phyloP scores from a whole-genome alignment of 306 rosid genomes.

The Vigna hirtella region DNA sequence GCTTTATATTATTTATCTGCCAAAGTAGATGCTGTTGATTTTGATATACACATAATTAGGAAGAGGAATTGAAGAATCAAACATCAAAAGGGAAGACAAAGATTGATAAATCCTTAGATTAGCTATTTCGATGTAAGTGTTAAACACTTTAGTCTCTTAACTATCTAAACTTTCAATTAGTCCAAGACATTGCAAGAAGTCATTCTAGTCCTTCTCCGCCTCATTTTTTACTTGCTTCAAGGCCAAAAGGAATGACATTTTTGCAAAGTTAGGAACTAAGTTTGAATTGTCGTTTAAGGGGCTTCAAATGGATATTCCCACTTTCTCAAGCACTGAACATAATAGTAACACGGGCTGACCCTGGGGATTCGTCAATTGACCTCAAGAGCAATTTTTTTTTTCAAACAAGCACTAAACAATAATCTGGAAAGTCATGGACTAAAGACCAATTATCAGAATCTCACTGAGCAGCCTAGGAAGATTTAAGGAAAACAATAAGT shows the following conservation, averaged over 20 bases:
- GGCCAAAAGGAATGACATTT: background rate
- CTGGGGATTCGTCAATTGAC: background rate
- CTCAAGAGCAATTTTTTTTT: background rate
- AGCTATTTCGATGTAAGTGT: background rate
- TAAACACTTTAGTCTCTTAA: background rate
- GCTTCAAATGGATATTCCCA: background rate
- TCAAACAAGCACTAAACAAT: background rate
- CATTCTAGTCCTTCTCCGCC: slow-evolving; percentile 3
- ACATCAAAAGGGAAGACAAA: background rate
- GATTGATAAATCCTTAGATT: background rate
- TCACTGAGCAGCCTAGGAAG: background rate
- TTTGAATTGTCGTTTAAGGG: background rate
- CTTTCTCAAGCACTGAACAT: background rate
- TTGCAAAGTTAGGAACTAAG: slow-evolving; percentile 1
- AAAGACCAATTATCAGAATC: background rate
- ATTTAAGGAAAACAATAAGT: background rate
- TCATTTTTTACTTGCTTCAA: background rate
- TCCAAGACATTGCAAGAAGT: background rate
- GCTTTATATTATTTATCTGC: slow-evolving; percentile 5
- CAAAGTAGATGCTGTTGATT: slow-evolving; percentile 32
- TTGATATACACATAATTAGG: slow-evolving; percentile 2
- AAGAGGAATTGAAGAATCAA: slow-evolving; percentile 39
- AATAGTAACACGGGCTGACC: background rate
- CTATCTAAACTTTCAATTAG: background rate
- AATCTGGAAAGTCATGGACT: background rate